phyloP scores from a whole-genome alignment of 805 yeast genomes.

The Teunomyces lycoperdinae region DNA sequence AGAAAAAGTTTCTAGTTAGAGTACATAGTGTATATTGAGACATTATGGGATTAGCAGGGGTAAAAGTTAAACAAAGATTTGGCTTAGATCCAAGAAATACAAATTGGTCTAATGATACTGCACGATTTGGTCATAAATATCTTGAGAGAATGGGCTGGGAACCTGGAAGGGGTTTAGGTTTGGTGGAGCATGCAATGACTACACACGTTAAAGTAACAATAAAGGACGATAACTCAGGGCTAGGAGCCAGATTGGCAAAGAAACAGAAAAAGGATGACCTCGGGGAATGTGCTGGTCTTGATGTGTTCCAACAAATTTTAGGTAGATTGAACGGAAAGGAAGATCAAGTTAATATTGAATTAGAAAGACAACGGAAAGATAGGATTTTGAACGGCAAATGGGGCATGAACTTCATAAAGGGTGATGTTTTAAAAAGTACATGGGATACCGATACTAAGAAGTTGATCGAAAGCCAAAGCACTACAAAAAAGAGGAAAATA shows the following conservation, averaged over 20 bases:
- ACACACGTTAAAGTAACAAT: conserved; percentile 79
- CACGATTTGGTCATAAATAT: conserved; percentile 85
- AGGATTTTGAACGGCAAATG: conserved; percentile 78
- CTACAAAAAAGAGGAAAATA: conserved; percentile 13
- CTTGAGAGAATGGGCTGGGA: conserved; percentile 84
- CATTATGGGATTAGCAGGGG: conserved; percentile 78
- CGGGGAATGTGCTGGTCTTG: conserved; percentile 87
- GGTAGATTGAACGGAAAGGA: conserved; percentile 89
- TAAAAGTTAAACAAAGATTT: conserved; percentile 75
- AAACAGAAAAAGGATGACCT: conserved; percentile 62
- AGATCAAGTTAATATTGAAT: conserved; percentile 57
- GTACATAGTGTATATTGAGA: background rate
- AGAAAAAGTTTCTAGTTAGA: background rate
- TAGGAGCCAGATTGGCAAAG: conserved; percentile 78
- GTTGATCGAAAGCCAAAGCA: conserved; percentile 9
- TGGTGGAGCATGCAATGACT: conserved; percentile 61
- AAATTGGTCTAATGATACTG: conserved; percentile 84
- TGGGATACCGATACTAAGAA: conserved; percentile 61
- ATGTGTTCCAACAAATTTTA: conserved; percentile 85
- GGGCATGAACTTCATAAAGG: conserved; percentile 85
- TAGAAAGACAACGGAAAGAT: conserved; percentile 66
- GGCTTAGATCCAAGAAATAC: conserved; percentile 94
- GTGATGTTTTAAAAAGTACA: conserved; percentile 79
- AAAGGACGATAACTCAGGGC: conserved; percentile 80
- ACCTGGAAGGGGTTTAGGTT: conserved; percentile 88